Base-by-base conservation (phyloP, 192 early-diverging fungal species). In the Fimicolochytrium jonesii region DNA sequence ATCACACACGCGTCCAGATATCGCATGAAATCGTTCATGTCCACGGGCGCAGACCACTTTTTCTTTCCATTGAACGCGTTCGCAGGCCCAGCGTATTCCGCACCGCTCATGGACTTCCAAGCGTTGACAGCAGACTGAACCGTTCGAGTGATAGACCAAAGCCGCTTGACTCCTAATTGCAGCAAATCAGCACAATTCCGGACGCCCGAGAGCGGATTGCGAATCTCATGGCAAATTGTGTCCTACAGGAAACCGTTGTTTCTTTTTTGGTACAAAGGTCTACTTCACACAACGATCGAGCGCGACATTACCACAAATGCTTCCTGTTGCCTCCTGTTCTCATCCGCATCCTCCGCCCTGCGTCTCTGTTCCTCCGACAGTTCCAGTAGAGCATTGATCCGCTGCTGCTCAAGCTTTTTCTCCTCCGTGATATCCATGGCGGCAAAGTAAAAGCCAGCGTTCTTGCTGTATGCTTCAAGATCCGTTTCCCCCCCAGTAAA, bases 191-290 rank as follows among this genome's bases (percentile, higher is more conserved):
- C 57, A 55, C 56, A 58, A 33, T 67, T 56, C 33, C 18, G 20
- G 20, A 69, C 56, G 28, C 67, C 67, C 23, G 52, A 56, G n/a
- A 69, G 44, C 10, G 67, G 67, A 63, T 69, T 69, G 23, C 67
- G 33, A 7, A 69, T 25, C 39, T 69, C 67, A 36, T 69, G 67
- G 53, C 67, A 69, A 41, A 63, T 59, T 59, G 43, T 41, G 26
- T 49, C 48, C n/a, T n/a, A n/a, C n/a, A n/a, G n/a, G n/a, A n/a
- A n/a, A n/a, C n/a, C n/a, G n/a, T n/a, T n/a, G n/a, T n/a, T n/a
- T n/a, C n/a, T n/a, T n/a, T n/a, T n/a, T n/a, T n/a, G n/a, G n/a
- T n/a, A n/a, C n/a, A n/a, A n/a, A n/a, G n/a, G n/a, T n/a, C n/a
- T n/a, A n/a, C n/a, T n/a, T n/a, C n/a, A n/a, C n/a, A n/a, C n/a